Base-by-base conservation (phyloP, 2,329 filamentous ascomycete species). In the Nakataea oryzae region DNA sequence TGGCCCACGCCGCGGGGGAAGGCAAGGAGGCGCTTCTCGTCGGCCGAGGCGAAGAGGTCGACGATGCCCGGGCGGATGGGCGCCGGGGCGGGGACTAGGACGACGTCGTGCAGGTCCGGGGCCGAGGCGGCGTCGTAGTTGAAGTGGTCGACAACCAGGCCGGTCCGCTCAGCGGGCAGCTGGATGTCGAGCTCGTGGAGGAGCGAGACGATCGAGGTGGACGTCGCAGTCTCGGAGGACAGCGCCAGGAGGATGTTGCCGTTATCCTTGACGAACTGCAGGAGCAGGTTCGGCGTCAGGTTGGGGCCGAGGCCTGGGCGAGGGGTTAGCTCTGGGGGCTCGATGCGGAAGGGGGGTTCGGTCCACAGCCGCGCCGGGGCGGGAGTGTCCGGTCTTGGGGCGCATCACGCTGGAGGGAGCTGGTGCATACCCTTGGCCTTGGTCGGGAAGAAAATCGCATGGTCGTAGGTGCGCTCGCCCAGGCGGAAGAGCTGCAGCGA, bases 141-240 rank as follows among this genome's bases (percentile, higher is more conserved):
- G 85, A 97, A 97, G 80, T 99, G 95, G 76, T 97, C 95, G 65
- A 97, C 88, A 7, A 96, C 88, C 63, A 93, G 80, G 63, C 90
- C 87, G 62, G 88, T 91, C 70, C 93, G 90, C 75, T 96, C 93
- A 47, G 85, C 77, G 54, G 95, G 91, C n/a, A 97, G 84, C 67
- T 87, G 81, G 70, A 99, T 89, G 72, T 97, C 93, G 73, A 97
- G 82, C 76, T 97, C 92, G 70, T 90, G 79, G 60, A 97, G 89
- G 62, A 96, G 81, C 55, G 89, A 88, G 67, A 86, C 86, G 68
- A 97, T 78, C 58, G 90, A 86, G 62, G 84, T 86, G 17, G 93
- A 86, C 3, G 89, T 87, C 21, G 88, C 76, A 59, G 84, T 78
- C 62, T 84, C 83, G 66, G 90, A 86, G 41, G 92, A 92, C 65